phyloP scores from a whole-genome alignment of 2,329 filamentous ascomycete genomes.

The Neopestalotiopsis sp. region DNA sequence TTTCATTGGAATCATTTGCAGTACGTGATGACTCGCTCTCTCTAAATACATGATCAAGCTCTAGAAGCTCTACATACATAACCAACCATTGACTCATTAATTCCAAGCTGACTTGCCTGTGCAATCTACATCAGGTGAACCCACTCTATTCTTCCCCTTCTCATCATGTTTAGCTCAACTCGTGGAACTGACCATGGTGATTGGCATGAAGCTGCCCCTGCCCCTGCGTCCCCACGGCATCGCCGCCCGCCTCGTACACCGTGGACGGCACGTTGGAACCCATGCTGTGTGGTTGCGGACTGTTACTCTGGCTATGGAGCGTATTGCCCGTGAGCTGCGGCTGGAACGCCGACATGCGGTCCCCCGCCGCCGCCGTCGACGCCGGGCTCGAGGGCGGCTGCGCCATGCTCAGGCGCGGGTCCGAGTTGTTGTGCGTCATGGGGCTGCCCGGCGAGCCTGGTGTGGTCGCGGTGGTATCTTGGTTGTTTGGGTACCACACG shows the following conservation, averaged over 20 bases:
- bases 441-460: constrained; percentile 31
- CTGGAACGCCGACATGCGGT: constrained; percentile 26
- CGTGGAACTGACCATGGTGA: constrained; percentile 46
- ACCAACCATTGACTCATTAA: not conserved
- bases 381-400: constrained; percentile 30
- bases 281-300: not conserved
- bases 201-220: constrained; percentile 33
- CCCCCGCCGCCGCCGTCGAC: constrained; percentile 31
- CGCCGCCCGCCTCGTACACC: constrained; percentile 45
- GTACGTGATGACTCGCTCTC: not conserved
- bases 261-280: constrained; percentile 29
- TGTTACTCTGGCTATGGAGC: constrained; percentile 26
- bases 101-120: not conserved
- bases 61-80: not conserved
- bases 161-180: constrained; percentile 32
- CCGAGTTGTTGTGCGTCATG: constrained; percentile 25
- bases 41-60: not conserved
- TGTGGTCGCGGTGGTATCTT: constrained; percentile 16
- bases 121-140: not conserved
- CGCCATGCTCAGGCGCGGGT: constrained; percentile 24
- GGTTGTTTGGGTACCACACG: constrained; percentile 10
- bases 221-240: constrained; percentile 34
- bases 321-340: constrained; percentile 23
- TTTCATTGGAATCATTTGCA: not conserved
- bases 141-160: not conserved